Base-by-base conservation (phyloP, 2,329 filamentous ascomycete genomes). In the Fusarium sp. region DNA sequence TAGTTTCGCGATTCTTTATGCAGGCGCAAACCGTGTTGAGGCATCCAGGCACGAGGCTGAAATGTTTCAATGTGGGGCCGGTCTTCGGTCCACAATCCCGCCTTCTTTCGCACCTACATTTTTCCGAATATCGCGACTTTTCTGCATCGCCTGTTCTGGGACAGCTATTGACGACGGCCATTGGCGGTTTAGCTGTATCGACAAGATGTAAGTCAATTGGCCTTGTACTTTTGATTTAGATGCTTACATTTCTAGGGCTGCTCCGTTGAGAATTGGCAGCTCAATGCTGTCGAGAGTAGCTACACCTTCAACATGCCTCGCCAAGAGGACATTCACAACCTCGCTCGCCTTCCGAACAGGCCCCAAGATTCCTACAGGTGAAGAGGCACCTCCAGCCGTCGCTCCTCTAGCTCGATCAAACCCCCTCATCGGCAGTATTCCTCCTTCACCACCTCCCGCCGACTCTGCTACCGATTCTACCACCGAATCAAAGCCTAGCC, bases 301-400 rank as follows among this genome's bases (percentile, higher is more conserved):
- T 38, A 56, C 69, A 49, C 73, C 77, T 40, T 75, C 78, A 37
- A 54, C 60, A 64, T 68, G 40, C 40, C 67, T 63, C 64, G 67
- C 67, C 30, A 72, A 69, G 12, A 79, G 80, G 52, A 64, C 80
- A 16, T 81, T 82, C 67, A 80, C 81, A n/a, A 80, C 80, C 52
- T 79, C 80, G 9, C 64, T 80, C 30, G 74, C 78, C 57, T 56
- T 81, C 18, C 78, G 78, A 64, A 56, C 74, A 57, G 72, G 74
- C n/a, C 43, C 56, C 59, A 67, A 64, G 11, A 63, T 72, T 43
- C 21, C 44, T 42, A 64, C 59, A 21, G 21, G 57, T 3, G 61
- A 72, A 7, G 59, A 62, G 3, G 52, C 60, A 9, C 40, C 71
- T 21, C 53, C 64, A 19, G 64, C 64, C 5, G 33, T 52, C 11